Evolutionary conservation across 2,329 filamentous ascomycete species (phyloP), one percentile per base, ranked within the genome.

Genomic region (Colletotrichum liaoningense): DNA sequence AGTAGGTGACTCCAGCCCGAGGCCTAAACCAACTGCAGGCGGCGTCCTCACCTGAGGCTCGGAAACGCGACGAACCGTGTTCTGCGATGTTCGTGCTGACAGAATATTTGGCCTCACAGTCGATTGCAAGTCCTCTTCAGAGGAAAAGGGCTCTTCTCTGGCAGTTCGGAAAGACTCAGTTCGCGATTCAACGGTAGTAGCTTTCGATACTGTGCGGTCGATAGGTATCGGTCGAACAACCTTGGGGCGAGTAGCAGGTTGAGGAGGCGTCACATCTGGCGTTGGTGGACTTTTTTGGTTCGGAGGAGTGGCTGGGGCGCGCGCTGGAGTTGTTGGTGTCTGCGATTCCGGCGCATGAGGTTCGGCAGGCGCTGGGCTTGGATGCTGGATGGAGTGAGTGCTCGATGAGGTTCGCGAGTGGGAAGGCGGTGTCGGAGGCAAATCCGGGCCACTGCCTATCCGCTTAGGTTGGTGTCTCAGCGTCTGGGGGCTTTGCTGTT

Each of bases 81-180:
- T 83, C 73, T 86, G 85, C 0, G 87, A 88, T 1, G 84, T 82
- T 69, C 81, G 83, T 4, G 83, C 76, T 12, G 84, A 88, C 12
- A 79, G 75, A n/a, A 81, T n/a, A 9, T 75, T 70, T n/a, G 82
- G 83, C 30, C 84, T 82, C 28, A 86, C 76, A 4, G 86, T 85
- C 16, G 84, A 82, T 68, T 78, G 84, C 54, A 80, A 81, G 69
- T 89, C 87, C 66, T 93, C 91, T 35, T 91, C 90, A 24, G 92
- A 93, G 1, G 89, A 90, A 22, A 87, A 87, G 1, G 89, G 88
- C 57, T 89, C 88, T 81, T 95, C 93, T 52, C 85, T 87, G 5
- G 93, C 93, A 2, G 93, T 95, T 76, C 85, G 91, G 78, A 94
- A 95, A 1, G 93, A 95, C 66, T 92, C 91, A 26, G 91, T 88